A percentile compares a stretch with the other conserved stretches of the same genome.
Evolutionary conservation across 1,284 basidiomycete species (phyloP).

Genomic region (Ganoderma sinense): DNA sequence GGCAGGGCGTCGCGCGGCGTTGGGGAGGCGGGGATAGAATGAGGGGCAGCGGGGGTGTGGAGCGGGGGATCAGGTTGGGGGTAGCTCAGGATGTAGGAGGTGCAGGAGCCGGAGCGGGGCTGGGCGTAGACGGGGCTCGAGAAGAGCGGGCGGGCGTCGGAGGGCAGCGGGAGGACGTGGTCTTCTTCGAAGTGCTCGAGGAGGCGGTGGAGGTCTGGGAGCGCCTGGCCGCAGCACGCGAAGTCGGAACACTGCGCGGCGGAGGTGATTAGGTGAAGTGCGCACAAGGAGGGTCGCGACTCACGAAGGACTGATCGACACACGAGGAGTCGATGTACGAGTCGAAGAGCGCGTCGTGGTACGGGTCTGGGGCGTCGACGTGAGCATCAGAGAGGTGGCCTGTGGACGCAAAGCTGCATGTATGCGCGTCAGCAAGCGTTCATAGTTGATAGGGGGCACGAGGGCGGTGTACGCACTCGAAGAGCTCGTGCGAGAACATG

Average conservation of each 20-base stretch:
- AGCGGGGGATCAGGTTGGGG: conserved; percentile 40
- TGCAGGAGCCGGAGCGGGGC: conserved; percentile 25
- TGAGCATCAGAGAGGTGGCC: conserved; percentile 5
- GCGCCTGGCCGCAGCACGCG: conserved; percentile 66
- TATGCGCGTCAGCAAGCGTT: background rate
- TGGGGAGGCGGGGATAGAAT: conserved; percentile 12
- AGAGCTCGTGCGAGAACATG: conserved; percentile 20
- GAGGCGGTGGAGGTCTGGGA: conserved; percentile 72
- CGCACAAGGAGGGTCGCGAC: background rate
- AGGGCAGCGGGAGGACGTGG: conserved; percentile 54
- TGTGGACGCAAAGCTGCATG: conserved; percentile 14
- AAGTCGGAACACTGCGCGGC: conserved; percentile 63
- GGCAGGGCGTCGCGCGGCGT: conserved; percentile 11
- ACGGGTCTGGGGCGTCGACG: background rate
- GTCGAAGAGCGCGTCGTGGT: conserved; percentile 22
- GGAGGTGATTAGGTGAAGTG: background rate
- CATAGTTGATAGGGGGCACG: background rate
- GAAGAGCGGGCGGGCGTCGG: conserved; percentile 38
- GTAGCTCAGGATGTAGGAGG: conserved; percentile 43
- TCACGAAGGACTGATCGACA: conserved; percentile 26
- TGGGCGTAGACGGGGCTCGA: conserved; percentile 30
- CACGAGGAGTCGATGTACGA: conserved; percentile 24
- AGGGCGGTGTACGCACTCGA: conserved; percentile 11
- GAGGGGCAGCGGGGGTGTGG: conserved; percentile 14
- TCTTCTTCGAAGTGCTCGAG: conserved; percentile 72